Evolutionary conservation across 768 basidiomycete genomes (phyloP), one percentile per base, ranked within the genome.

Genomic region (Jaapia argillacea): DNA sequence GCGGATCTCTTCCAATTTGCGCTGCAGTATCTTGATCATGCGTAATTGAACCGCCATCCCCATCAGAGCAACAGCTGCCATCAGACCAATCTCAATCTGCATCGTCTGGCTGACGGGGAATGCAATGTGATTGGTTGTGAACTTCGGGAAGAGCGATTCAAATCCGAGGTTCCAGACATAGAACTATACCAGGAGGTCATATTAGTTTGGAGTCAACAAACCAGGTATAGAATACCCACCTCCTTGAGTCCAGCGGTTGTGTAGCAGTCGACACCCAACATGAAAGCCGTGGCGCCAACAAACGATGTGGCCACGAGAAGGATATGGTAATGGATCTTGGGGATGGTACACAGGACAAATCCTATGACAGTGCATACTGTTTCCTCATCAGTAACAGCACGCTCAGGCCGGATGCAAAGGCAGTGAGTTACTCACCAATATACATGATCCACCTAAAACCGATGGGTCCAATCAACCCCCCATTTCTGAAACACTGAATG

Each of bases 121-220:
- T 41, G 74, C 64, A 45, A 86, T 85, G 47, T 73, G 68, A 53
- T 79, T 72, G 42, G 66, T 62, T 18, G 70, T 64, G 51, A 80
- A 91, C 53, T 85, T 86, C 6, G 85, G 79, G 61, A 92, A 97
- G 23, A 97, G 63, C 4, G 66, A 54, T 2, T 66, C 71, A 65
- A 92, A 96, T 31, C 94, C 94, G 41, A 98, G 68, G 59, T 96
- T 98, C 81, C 86, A 96, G 41, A 96, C 69, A 63, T 96, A 97
- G 65, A 96, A 96, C 88, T 94, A 48, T 41, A 23, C 42, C 18
- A 26, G 42, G 33, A 42, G 40, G 49, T 38, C 45, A 44, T 45
- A 10, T 38, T 33, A 33, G 7, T 7, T 38, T 38, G 10, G 10
- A 10, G 37, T 21, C 7, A 7, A 22, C 22, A 21, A 7, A 38